Evolutionary conservation across 306 rosid species (phyloP).

Genomic region (Alnus rubra): DNA sequence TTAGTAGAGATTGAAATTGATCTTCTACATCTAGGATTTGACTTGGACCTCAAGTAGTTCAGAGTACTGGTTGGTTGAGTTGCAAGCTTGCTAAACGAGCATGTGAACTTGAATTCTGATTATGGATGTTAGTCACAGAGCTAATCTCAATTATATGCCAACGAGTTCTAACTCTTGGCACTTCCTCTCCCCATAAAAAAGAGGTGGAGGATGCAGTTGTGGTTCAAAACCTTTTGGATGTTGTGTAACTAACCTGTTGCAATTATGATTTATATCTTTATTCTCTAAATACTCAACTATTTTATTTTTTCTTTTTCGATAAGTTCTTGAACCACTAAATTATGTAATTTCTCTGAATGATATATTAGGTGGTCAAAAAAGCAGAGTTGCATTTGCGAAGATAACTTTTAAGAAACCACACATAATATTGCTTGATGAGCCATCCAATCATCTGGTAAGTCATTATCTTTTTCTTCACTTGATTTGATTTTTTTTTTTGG

Average conservation of each 20-base stretch:
- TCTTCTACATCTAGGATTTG: background rate
- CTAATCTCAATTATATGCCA: background rate
- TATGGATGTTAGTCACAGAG: background rate
- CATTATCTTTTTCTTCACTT: conserved; percentile 20
- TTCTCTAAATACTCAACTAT: background rate
- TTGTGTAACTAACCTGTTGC: background rate
- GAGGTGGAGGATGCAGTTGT: background rate
- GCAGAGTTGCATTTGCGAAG: conserved; percentile 98
- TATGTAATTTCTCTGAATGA: conserved; percentile 24
- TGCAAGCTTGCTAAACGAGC: background rate
- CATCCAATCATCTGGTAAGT: conserved; percentile 95
- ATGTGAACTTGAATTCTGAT: conserved; percentile 7
- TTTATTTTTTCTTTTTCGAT: background rate
- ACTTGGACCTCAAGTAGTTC: background rate
- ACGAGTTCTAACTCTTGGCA: background rate
- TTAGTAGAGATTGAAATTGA: background rate
- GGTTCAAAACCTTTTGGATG: background rate
- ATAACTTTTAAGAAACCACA: conserved; percentile 98
- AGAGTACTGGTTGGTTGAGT: conserved; percentile 7
- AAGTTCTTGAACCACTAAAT: background rate
- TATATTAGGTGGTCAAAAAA: conserved; percentile 92
- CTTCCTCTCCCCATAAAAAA: background rate
- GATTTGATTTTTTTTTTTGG: background rate
- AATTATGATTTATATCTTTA: background rate
- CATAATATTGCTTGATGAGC: conserved; percentile 95